Percentiles rank a stretch among this genome's conserved stretches.
Conservation (phyloP, 225 moss, liverwort and hornwort species). For the Sphagnum contortum region DNA sequence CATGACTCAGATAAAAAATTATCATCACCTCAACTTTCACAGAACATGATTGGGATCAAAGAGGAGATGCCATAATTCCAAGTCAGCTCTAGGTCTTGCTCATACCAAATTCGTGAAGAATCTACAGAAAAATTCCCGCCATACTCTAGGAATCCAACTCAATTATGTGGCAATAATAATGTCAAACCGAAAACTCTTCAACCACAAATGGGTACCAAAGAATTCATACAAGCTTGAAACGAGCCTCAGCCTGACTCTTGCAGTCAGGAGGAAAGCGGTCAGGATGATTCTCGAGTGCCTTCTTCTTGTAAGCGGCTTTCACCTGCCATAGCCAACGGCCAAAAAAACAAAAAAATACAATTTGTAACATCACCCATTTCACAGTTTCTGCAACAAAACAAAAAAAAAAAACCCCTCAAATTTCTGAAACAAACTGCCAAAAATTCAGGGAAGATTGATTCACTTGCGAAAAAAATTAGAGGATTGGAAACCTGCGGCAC, state of each 20-base stretch:
- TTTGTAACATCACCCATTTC: not conserved
- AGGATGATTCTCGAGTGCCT: slow-evolving; percentile 49
- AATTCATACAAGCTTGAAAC: slow-evolving; percentile 33
- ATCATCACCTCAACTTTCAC: no score
- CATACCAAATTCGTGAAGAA: not conserved
- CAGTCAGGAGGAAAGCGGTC: slow-evolving; percentile 35
- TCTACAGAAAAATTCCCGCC: not conserved
- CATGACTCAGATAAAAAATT: no score
- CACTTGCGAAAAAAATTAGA: not conserved
- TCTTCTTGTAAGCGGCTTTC: slow-evolving; percentile 37
- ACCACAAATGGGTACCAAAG: not conserved
- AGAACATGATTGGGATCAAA: no score
- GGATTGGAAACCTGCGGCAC: slow-evolving; percentile 21
- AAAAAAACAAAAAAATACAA: slow-evolving; percentile 1
- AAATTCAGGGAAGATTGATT: not conserved
- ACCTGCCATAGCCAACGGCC: slow-evolving; percentile 12
- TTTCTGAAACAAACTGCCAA: not conserved
- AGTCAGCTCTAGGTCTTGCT: not conserved
- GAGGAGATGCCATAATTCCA: no score
- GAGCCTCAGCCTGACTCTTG: slow-evolving; percentile 39
- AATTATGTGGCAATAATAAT: not conserved
- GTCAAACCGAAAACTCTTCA: no score
- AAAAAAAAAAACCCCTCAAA: not conserved
- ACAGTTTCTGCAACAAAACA: not conserved
- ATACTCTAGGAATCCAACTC: not conserved